Conservation (phyloP, 2,329 filamentous ascomycete genomes). For the Penicillium fuscoglaucum region DNA sequence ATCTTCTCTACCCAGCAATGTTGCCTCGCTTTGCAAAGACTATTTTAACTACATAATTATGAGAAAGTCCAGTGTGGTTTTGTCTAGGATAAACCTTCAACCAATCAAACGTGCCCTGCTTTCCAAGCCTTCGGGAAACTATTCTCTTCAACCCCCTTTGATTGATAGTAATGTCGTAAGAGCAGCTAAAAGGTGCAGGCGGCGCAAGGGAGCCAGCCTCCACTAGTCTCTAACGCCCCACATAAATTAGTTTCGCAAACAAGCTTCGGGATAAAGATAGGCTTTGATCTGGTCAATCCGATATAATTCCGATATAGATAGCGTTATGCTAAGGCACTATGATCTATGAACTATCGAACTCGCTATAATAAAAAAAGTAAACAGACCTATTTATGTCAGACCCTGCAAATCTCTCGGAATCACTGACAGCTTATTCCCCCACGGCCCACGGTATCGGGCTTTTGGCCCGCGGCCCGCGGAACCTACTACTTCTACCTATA, state of each 20-base stretch:
- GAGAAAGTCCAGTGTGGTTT: background rate
- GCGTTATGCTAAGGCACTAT: background rate
- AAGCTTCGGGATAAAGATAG: background rate
- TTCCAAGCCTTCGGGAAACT: background rate
- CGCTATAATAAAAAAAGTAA: too few species aligned
- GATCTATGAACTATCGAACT: too few species aligned
- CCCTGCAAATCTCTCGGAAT: too few species aligned
- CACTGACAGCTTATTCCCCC: too few species aligned
- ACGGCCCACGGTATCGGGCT: too few species aligned
- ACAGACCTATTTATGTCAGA: background rate
- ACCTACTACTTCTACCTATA: constrained; percentile 35
- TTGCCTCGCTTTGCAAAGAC: background rate
- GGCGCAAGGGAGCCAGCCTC: background rate
- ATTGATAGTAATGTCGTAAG: too few species aligned
- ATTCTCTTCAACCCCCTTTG: background rate
- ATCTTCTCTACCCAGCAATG: background rate
- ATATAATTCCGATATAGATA: background rate
- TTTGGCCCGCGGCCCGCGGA: too few species aligned
- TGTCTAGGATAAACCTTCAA: background rate
- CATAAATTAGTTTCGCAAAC: background rate
- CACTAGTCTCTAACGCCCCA: background rate
- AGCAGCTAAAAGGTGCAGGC: background rate
- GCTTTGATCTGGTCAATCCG: background rate
- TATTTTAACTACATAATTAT: background rate
- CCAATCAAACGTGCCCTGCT: background rate